A percentile compares a stretch with the other conserved stretches of the same genome.
These are phyloP conservation scores for Amanita rubescens DNA, from an alignment of 768 basidiomycete genomes.

Conservation along the genomic window DNA sequence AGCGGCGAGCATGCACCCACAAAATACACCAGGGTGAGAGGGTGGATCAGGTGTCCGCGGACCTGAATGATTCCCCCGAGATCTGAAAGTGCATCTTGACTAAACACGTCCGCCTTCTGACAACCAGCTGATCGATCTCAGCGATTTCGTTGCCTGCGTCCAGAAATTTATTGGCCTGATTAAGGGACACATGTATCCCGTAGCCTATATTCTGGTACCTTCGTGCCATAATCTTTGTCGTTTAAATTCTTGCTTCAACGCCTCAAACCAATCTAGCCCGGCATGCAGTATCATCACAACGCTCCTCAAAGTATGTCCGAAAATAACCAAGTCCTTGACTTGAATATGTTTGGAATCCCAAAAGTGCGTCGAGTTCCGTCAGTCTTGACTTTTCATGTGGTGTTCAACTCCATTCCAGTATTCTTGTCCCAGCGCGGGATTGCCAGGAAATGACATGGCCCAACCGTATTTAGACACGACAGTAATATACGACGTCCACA, in stretches of 20 bases:
- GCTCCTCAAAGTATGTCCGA: too few species aligned
- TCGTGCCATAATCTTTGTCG: background rate
- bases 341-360: background rate
- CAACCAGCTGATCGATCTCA: slow-evolving; percentile 2
- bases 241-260: background rate
- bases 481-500: background rate
- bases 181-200: background rate
- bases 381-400: background rate
- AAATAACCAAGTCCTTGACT: background rate
- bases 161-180: background rate
- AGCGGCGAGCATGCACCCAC: too few species aligned
- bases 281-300: background rate
- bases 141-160: background rate
- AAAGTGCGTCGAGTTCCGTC: background rate
- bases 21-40: too few species aligned
- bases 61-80: background rate
- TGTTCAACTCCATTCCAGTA: background rate
- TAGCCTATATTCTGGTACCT: background rate
- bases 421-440: background rate
- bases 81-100: background rate
- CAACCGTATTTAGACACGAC: background rate
- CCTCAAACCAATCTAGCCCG: background rate
- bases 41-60: slow-evolving; percentile 3
- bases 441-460: background rate
- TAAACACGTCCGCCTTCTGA: background rate